phyloP scores from a whole-genome alignment of 164 flowering plant species.

The Aristolochia californica region DNA sequence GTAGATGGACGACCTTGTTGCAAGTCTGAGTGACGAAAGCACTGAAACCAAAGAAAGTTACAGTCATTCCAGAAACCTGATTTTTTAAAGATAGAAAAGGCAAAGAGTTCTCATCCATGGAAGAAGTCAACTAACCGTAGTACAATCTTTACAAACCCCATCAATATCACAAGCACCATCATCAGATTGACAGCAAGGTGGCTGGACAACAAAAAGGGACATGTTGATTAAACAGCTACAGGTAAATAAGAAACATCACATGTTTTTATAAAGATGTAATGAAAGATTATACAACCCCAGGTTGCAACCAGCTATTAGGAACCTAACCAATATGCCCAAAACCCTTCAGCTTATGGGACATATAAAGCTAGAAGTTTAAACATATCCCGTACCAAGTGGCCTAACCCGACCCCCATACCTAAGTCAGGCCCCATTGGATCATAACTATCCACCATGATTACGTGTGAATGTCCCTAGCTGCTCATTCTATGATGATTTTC shows the following conservation, averaged over 20 bases:
- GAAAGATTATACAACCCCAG: background rate
- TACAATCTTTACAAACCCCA: constrained; percentile 85
- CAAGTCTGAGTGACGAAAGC: constrained; percentile 86
- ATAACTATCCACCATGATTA: too few relatives aligned
- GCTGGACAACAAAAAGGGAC: constrained; percentile 34
- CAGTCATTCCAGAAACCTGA: background rate
- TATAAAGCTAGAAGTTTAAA: too few relatives aligned
- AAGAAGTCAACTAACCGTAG: constrained; percentile 51
- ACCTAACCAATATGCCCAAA: too few relatives aligned
- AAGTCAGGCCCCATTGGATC: too few relatives aligned
- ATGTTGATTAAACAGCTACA: too few relatives aligned
- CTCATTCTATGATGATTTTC: too few relatives aligned
- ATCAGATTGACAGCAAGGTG: constrained; percentile 79
- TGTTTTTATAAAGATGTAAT: background rate
- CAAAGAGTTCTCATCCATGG: background rate
- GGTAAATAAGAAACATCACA: too few relatives aligned
- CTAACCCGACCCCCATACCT: too few relatives aligned
- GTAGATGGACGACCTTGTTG: constrained; percentile 75
- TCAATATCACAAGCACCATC: constrained; percentile 43
- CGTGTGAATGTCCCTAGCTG: too few relatives aligned
- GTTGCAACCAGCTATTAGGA: too few relatives aligned
- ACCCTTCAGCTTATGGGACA: too few relatives aligned
- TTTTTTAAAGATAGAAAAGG: background rate
- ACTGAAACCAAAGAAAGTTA: constrained; percentile 33
- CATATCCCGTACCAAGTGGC: too few relatives aligned